Base-by-base conservation (phyloP, 805 yeast genomes). In the Candida koratica region DNA sequence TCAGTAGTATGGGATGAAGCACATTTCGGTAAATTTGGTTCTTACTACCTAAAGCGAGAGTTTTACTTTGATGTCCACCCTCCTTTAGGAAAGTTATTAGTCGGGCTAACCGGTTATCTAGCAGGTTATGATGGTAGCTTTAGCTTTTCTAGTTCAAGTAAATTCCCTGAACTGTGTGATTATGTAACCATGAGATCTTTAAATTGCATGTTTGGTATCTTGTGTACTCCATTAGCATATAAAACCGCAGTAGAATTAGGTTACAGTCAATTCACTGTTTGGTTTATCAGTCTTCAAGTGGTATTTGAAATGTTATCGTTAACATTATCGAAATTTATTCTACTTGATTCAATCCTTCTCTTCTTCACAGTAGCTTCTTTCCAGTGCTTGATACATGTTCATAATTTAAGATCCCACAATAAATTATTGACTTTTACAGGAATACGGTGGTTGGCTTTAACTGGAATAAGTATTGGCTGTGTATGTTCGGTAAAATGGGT, bases 1-100 rank as follows among this genome's bases (percentile, higher is more conserved):
- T 69, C 73, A 38, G 97, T 93, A 19, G 93, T 93, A 16, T 89
- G 97, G 97, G 97, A 84, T 63, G 95, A 84, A 58, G 93, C 94
- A 4, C 95, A 84, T 66, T 84, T 84, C 56, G 95, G 93, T 27
- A 83, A 82, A 55, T 84, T 84, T 56, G 94, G 94, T 30, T 80
- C 90, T 4, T 79, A 82, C 51, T 84, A 84, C 58, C 62, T 83
- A 45, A 74, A 80, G 56, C 87, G 80, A 51, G 88, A 84, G 51
- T 83, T 84, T 53, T 84, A 84, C 52, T 86, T 79, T 49, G 95
- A 84, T 61, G 94, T 84, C 19, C 95, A 84, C 53, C 95, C 95
- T 14, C 94, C 94, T 1, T 67, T 84, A 48, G 95, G 93, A 6
- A 84, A 84, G 51, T 77, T 84, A 81, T 63, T 84, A 33, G 79